Conservation (phyloP, 2,329 filamentous ascomycete species). For the Colletotrichum sp. region DNA sequence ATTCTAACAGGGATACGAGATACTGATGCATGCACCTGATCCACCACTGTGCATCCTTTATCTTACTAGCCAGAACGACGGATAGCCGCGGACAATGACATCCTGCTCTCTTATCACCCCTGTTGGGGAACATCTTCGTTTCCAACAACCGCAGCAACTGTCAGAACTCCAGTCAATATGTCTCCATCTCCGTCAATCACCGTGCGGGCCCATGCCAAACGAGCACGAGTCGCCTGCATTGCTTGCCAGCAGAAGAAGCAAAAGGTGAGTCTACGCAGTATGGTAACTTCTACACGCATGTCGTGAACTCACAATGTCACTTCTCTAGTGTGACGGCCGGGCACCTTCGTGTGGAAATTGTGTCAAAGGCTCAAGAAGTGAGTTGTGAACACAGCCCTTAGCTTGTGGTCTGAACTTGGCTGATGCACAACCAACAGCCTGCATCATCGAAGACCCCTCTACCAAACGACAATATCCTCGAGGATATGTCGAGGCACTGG, state of each 20-base stretch:
- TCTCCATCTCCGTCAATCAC: background rate
- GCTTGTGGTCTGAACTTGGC: background rate
- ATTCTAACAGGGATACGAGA: background rate
- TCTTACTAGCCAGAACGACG: background rate
- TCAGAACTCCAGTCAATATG: background rate
- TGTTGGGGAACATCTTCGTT: background rate
- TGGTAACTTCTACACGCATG: accelerated
- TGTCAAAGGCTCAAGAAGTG: background rate
- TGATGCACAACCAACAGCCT: background rate
- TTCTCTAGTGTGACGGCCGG: background rate
- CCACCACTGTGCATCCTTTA: background rate
- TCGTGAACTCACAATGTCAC: background rate
- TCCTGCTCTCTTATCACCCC: background rate
- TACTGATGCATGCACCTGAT: background rate
- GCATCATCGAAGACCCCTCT: background rate
- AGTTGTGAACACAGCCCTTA: background rate
- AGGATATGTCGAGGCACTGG: background rate
- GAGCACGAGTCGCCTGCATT: background rate
- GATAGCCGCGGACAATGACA: background rate
- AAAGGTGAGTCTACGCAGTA: background rate
- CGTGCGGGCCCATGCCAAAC: background rate
- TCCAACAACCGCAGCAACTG: background rate
- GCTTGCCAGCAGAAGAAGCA: background rate
- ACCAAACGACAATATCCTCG: background rate
- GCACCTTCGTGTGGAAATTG: background rate